Base-by-base conservation (phyloP, 768 basidiomycete species). In the Suillus variegatus region DNA sequence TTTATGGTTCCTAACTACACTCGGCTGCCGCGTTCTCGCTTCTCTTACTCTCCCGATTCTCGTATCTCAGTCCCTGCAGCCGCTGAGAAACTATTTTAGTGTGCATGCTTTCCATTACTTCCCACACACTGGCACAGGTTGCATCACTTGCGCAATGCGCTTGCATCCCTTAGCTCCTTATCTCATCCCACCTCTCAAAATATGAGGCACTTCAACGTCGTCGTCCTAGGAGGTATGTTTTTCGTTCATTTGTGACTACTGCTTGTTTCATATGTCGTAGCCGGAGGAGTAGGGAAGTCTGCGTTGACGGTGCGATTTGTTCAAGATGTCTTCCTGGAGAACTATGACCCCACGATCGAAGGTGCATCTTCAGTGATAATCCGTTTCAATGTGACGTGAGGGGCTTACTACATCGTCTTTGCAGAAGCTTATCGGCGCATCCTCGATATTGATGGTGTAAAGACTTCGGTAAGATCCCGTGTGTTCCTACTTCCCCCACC, bases 251-350 rank as follows among this genome's bases (percentile, higher is more conserved):
- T 32, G n/a, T 62, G 55, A 43, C 25, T 20, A 14, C 56, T 40
- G 55, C 60, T 62, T 70, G 62, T 62, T 28, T 61, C 62, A 61
- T 55, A 67, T 60, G 62, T 64, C 22, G 58, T 69, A 93, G 92
- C 92, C 72, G 93, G 93, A 71, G 93, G 93, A 28, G 93, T 95
- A 62, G 93, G 93, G 57, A 95, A 95, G 77, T 94, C 92, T 32
- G 92, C 93, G 14, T 81, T 95, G 41, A 93, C 92, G 73, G 88
- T 92, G 70, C 86, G 91, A 65, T 93, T 90, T 74, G 86, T 92
- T 56, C 84, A 84, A 68, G 86, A 91, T 74, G 81, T 85, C 52
- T 93, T 92, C 75, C 79, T 91, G 38, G 89, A 91, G 70, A 84
- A 84, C 68, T 93, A 93, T 74, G 90, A 94, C 73, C 92, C 92